Evolutionary conservation across 2,329 filamentous ascomycete species (phyloP).

Genomic region (Thielaviopsis ethacetica): DNA sequence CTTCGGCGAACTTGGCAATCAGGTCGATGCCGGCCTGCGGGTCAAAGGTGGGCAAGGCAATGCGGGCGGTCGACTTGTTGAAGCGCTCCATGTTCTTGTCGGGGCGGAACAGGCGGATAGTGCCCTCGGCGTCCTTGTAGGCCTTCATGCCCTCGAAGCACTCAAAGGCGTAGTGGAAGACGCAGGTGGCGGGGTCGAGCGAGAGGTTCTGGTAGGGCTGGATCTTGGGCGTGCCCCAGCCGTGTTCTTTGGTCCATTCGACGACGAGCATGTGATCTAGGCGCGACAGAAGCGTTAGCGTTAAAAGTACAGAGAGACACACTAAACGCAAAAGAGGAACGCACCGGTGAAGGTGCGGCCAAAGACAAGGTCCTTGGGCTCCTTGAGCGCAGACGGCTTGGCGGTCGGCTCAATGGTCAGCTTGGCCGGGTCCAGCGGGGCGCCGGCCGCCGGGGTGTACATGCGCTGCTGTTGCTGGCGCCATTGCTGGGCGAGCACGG

Average conservation of each 20-base stretch:
- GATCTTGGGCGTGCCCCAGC: slow-evolving; percentile 73
- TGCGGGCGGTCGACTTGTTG: slow-evolving; percentile 80
- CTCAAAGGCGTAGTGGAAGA: slow-evolving; percentile 97
- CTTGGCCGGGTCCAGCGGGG: slow-evolving; percentile 58
- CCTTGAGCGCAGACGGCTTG: slow-evolving; percentile 55
- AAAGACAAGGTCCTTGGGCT: slow-evolving; percentile 74
- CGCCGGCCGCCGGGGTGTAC: slow-evolving; percentile 28
- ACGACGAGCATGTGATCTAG: slow-evolving; percentile 91
- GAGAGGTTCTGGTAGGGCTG: slow-evolving; percentile 93
- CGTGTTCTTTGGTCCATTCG: slow-evolving; percentile 75
- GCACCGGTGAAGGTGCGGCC: slow-evolving; percentile 79
- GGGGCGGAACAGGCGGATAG: slow-evolving; percentile 78
- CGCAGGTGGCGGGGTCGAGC: slow-evolving; percentile 87
- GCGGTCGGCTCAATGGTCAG: slow-evolving; percentile 59
- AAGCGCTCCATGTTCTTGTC: slow-evolving; percentile 92
- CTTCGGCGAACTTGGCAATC: slow-evolving; percentile 60
- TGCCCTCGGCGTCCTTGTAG: slow-evolving; percentile 71
- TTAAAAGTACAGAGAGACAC: too few species aligned
- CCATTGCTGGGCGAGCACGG: slow-evolving; percentile 1
- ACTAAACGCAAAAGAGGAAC: too few species aligned
- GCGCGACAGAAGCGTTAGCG: neutral
- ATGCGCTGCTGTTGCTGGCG: neutral
- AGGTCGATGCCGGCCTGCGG: slow-evolving; percentile 59
- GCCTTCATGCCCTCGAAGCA: slow-evolving; percentile 99
- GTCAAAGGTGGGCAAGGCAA: slow-evolving; percentile 81